Conservation (phyloP, 176 grass and related monocot genomes). For the maize (Zea mays) region DNA sequence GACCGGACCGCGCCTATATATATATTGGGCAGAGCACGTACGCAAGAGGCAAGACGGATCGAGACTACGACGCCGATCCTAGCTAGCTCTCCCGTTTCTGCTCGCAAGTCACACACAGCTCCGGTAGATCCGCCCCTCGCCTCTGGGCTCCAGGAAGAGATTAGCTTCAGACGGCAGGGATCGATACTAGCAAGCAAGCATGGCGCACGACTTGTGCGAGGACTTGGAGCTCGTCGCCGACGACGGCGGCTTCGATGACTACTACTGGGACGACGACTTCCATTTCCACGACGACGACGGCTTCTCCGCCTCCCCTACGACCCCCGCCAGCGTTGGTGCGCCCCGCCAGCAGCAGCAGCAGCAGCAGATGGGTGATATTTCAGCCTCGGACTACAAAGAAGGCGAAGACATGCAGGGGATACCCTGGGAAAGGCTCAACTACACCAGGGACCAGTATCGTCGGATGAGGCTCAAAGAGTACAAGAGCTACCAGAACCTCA, state of each 20-base stretch:
- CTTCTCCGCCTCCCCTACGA: not conserved
- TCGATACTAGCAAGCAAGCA: not conserved
- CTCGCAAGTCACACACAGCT: too few species aligned
- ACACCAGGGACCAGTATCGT: constrained; percentile 52
- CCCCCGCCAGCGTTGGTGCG: not conserved
- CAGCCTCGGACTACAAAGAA: constrained; percentile 33
- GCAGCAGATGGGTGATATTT: constrained; percentile 29
- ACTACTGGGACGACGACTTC: not conserved
- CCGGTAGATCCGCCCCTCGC: too few species aligned
- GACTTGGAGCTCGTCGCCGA: constrained; percentile 44
- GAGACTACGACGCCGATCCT: too few species aligned
- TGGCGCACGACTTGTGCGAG: constrained; percentile 47
- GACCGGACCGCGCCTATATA: too few species aligned
- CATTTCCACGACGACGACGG: not conserved
- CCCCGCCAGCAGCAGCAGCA: not conserved
- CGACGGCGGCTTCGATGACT: not conserved
- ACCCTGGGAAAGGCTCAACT: constrained; percentile 61
- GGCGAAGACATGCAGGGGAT: constrained; percentile 69
- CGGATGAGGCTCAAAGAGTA: constrained; percentile 58
- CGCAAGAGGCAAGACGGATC: too few species aligned
- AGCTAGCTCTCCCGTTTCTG: too few species aligned
- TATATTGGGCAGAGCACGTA: too few species aligned
- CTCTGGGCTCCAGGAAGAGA: too few species aligned
- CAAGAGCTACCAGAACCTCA: constrained; percentile 51
- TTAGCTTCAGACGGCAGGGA: too few species aligned